A percentile compares a stretch with the other conserved stretches of the same genome.
Conservation (phyloP, 2,329 filamentous ascomycete species). For the Aspergillus sergii region DNA sequence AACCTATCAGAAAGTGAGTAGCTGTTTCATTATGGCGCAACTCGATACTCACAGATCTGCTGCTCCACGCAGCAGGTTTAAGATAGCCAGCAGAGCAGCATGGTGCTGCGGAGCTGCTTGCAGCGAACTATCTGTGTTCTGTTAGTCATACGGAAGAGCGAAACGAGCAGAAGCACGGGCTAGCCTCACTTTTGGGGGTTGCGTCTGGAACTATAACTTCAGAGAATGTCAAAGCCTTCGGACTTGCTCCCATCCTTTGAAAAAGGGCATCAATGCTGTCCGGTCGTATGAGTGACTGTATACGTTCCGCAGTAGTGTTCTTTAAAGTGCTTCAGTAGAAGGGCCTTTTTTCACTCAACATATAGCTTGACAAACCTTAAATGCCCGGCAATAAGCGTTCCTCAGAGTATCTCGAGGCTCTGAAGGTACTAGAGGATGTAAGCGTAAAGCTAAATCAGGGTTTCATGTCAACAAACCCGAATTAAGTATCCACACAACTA, state of each 20-base stretch:
- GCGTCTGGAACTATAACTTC: conserved; percentile 30
- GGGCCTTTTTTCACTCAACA: background rate
- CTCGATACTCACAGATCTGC: conserved; percentile 31
- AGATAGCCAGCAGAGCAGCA: conserved; percentile 34
- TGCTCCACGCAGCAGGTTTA: conserved; percentile 35
- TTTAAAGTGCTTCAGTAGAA: conserved; percentile 23
- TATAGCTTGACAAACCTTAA: conserved; percentile 47
- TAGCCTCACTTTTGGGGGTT: conserved; percentile 24
- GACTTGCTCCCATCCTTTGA: conserved; percentile 57
- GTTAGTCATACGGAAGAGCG: background rate
- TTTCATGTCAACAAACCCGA: conserved; percentile 29
- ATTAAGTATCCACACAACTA: conserved; percentile 65
- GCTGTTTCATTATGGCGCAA: background rate
- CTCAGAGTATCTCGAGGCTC: conserved; percentile 61
- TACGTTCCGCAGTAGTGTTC: conserved; percentile 31
- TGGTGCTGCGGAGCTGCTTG: conserved; percentile 19
- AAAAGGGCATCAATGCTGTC: conserved; percentile 57
- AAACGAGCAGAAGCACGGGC: background rate
- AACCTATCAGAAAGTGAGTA: conserved; percentile 32
- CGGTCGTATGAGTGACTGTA: conserved; percentile 40
- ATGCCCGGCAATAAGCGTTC: conserved; percentile 59
- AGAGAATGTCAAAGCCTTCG: conserved; percentile 46
- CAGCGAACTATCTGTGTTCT: conserved; percentile 15
- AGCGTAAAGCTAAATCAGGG: conserved; percentile 1
- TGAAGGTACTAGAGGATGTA: conserved; percentile 45